These are phyloP conservation scores for Schizochytrium sp. DNA, from an alignment of 108 stramenopile genomes.

Conservation along the genomic window DNA sequence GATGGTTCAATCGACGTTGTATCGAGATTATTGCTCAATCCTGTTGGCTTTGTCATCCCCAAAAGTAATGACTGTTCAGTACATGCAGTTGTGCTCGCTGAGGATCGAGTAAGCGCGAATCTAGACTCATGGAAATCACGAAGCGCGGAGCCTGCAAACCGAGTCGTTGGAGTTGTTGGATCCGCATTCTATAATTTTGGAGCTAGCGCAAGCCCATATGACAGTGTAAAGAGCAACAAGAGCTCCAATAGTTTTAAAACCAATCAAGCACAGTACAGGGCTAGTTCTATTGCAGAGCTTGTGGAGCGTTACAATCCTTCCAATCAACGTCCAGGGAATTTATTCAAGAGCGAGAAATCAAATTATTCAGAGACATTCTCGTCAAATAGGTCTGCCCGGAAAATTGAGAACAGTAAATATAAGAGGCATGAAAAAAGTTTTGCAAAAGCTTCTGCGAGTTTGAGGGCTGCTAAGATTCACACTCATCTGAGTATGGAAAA, in stretches of 20 bases:
- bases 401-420: not conserved
- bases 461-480: not conserved
- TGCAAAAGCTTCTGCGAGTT: not conserved
- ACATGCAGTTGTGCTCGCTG: not conserved
- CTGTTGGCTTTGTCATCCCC: slow-evolving; percentile 17
- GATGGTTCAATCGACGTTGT: not conserved
- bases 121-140: not conserved
- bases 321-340: not conserved
- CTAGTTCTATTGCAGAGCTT: too few relatives aligned
- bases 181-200: not conserved
- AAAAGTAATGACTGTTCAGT: not conserved
- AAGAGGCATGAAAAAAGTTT: not conserved
- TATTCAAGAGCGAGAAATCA: not conserved
- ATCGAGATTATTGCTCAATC: not conserved
- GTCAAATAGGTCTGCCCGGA: not conserved
- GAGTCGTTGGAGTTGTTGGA: not conserved
- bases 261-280: too few relatives aligned
- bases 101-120: not conserved
- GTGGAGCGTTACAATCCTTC: not conserved
- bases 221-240: too few relatives aligned
- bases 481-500: not conserved
- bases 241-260: too few relatives aligned
- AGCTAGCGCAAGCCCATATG: too few relatives aligned
- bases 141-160: not conserved
- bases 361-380: not conserved